Percentiles rank a stretch among this genome's conserved stretches.
Evolutionary conservation across 345 rosid genomes (phyloP).

Genomic region (Heritiera littoralis): DNA sequence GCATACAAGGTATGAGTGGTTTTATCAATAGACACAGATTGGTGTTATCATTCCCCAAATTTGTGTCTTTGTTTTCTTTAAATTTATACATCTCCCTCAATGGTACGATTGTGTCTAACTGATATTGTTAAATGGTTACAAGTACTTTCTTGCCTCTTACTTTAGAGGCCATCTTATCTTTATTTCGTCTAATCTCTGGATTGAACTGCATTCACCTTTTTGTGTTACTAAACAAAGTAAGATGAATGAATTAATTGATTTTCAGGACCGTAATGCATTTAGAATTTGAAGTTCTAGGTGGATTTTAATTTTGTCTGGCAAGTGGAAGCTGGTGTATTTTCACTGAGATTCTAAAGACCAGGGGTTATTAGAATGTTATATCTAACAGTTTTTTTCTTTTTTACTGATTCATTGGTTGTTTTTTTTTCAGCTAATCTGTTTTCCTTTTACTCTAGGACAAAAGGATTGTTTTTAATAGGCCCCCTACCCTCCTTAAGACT

Average conservation of each 20-base stretch:
- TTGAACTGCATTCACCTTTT: background rate
- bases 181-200: background rate
- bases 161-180: background rate
- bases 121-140: background rate
- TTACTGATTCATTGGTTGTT: background rate
- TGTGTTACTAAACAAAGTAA: background rate
- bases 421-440: background rate
- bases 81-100: background rate
- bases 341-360: background rate
- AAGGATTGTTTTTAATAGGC: background rate
- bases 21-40: background rate
- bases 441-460: background rate
- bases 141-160: background rate
- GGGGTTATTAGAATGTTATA: background rate
- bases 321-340: background rate
- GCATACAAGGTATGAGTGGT: constrained; percentile 48
- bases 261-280: background rate
- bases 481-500: background rate
- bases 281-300: background rate
- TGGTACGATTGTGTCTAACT: background rate
- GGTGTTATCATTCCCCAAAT: background rate
- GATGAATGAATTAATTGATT: background rate
- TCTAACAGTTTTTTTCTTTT: background rate
- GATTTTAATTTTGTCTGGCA: background rate
- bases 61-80: background rate